phyloP scores from a whole-genome alignment of 2,329 filamentous ascomycete genomes.

The Beauveria bassiana region DNA sequence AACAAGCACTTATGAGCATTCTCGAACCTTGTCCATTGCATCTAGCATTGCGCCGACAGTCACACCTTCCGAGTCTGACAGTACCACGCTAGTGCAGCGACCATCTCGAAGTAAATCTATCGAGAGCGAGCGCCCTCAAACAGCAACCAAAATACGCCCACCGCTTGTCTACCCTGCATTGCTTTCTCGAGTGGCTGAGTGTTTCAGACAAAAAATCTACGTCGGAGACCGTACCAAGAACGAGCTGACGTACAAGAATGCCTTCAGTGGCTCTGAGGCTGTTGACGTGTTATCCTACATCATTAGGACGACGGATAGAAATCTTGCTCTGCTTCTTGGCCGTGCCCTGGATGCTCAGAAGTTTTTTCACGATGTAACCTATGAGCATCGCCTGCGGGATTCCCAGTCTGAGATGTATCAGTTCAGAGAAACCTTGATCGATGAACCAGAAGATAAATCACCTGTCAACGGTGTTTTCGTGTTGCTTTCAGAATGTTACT shows the following conservation, averaged over 20 bases:
- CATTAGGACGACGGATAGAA: conserved; percentile 93
- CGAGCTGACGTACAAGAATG: conserved; percentile 92
- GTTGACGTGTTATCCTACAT: conserved; percentile 95
- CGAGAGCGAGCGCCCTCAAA: conserved; percentile 48
- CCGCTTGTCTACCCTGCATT: conserved; percentile 91
- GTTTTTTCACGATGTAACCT: conserved; percentile 98
- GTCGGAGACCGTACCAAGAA: conserved; percentile 90
- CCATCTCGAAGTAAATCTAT: conserved; percentile 51
- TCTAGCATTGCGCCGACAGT: conserved; percentile 71
- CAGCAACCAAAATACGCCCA: conserved; percentile 54
- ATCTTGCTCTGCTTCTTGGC: conserved; percentile 82
- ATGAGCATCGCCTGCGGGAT: conserved; percentile 90
- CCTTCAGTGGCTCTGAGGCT: conserved; percentile 90
- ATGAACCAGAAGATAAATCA: conserved; percentile 64
- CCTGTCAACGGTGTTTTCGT: conserved; percentile 93
- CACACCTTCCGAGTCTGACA: conserved; percentile 51
- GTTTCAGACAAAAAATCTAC: conserved; percentile 82
- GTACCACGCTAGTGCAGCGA: conserved; percentile 41
- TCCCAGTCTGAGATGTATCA: conserved; percentile 95
- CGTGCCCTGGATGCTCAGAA: conserved; percentile 94
- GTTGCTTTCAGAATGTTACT: conserved; percentile 93
- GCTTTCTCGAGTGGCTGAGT: conserved; percentile 85
- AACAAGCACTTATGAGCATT: conserved; percentile 36
- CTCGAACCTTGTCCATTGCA: conserved; percentile 84
- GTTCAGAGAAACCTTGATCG: conserved; percentile 86